phyloP scores from a whole-genome alignment of 108 stramenopile genomes.

The Mediolabrus comicus region DNA sequence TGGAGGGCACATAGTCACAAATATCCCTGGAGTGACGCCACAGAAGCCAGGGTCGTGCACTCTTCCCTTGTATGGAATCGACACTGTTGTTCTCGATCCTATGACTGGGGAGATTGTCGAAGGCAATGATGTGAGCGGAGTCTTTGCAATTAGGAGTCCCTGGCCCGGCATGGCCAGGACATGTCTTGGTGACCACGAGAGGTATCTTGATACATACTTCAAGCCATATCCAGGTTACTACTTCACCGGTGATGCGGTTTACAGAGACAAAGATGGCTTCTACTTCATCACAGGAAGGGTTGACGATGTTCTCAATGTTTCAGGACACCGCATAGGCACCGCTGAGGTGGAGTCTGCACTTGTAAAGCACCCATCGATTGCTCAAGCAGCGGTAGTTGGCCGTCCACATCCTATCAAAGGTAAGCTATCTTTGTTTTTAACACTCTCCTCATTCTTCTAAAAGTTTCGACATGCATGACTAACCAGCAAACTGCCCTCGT shows the following conservation, averaged over 20 bases:
- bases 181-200: conserved; percentile 81
- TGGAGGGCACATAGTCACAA: conserved; percentile 80
- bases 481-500: too few relatives aligned
- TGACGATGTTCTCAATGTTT: conserved; percentile 89
- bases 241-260: conserved; percentile 86
- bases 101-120: conserved; percentile 58
- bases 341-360: conserved; percentile 86
- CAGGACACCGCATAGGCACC: conserved; percentile 85
- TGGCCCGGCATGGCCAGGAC: conserved; percentile 85
- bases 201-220: conserved; percentile 80
- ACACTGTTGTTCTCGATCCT: conserved; percentile 70
- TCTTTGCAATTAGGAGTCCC: conserved; percentile 70
- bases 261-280: conserved; percentile 81
- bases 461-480: too few relatives aligned
- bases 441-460: too few relatives aligned
- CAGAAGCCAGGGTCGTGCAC: conserved; percentile 86
- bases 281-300: conserved; percentile 91
- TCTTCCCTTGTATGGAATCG: conserved; percentile 84
- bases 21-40: conserved; percentile 78
- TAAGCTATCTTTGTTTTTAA: background rate
- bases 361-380: conserved; percentile 73
- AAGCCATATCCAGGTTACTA: conserved; percentile 84
- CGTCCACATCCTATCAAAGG: conserved; percentile 88
- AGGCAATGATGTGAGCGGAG: conserved; percentile 79
- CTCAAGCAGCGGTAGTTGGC: conserved; percentile 86